Evolutionary conservation across 176 grass and related monocot species (phyloP), one percentile per base, ranked within the genome.

Genomic region (Bolboschoenus planiculmis): DNA sequence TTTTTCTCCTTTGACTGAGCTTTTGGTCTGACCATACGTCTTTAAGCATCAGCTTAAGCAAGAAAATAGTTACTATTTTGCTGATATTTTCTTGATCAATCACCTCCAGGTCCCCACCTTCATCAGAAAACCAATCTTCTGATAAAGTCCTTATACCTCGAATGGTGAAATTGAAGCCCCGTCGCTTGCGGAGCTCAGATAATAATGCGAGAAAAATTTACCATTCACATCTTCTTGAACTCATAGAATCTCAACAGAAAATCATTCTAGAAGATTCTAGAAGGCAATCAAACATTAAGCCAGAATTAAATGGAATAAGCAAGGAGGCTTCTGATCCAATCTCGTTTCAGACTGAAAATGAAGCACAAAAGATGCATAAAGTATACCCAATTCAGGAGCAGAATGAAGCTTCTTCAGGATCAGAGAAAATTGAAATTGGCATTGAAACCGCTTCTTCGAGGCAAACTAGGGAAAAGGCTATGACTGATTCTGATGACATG

Each of bases 241-340:
- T 99, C 72, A 86, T 95, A 88, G 88, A 79, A 87, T 95, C 88
- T 50, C 87, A 95, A 56, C 91, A 95, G 51, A 91, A 90, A 59
- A 85, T 89, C 82, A 43, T 91, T 35, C 87, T 92, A 62, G 90
- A 79, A 72, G 79, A 83, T 91, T 91, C 86, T 81, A 63, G 10
- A 42, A 90, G 77, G 24, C 62, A 86, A 26, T 88, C 82, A 66
- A 30, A 36, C 63, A 55, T 81, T 80, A 93, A 95, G 57, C 56
- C 79, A 88, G 84, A 80, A 58, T 84, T 33, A 78, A 83, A 79
- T 80, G 83, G 90, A 56, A 86, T 81, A 77, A 87, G 74, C 78
- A 91, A 88, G 83, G 83, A n/a, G 6, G 64, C 62, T 67, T 60
- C 58, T 37, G 30, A 5, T 81, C 60, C 53, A n/a, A 48, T 81